Evolutionary conservation across 139 green algal species (phyloP), one percentile per base, ranked within the genome.

Genomic region (Astrephomene gubernaculifera): DNA sequence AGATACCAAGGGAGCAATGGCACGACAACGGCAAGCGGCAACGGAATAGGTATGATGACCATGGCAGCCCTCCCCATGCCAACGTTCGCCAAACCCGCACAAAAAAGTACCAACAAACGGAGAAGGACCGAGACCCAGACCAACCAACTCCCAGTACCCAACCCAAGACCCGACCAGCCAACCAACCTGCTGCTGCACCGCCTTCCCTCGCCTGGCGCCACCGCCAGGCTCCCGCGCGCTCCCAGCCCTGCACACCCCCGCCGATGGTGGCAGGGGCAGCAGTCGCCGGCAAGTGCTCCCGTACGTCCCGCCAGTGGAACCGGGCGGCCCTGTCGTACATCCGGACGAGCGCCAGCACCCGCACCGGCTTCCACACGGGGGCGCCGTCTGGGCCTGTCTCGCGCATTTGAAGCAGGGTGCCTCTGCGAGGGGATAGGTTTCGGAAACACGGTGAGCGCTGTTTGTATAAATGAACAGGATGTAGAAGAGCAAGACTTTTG

Each of bases 391-490:
- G 1, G 5, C 35, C 39, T 8, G 21, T 24, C 57, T 71, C 49
- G 24, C 54, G 39, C 29, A 80, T 33, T 38, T 80, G 71, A 45
- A 80, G 71, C 71, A 80, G 71, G 5, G 71, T 31, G 0, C 71
- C 71, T 31, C 45, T 80, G 45, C 12, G 63, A n/a, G n/a, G n/a
- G n/a, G n/a, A n/a, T n/a, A n/a, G n/a, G n/a, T n/a, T n/a, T n/a
- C n/a, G n/a, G n/a, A n/a, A n/a, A n/a, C n/a, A n/a, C n/a, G n/a
- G n/a, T n/a, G n/a, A n/a, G n/a, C n/a, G n/a, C n/a, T n/a, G n/a
- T n/a, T n/a, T n/a, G n/a, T n/a, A n/a, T n/a, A n/a, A n/a, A n/a
- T n/a, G n/a, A n/a, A n/a, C n/a, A n/a, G n/a, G n/a, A n/a, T n/a
- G n/a, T n/a, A n/a, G n/a, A n/a, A n/a, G n/a, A n/a, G n/a, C n/a